phyloP scores from a whole-genome alignment of 495 filamentous ascomycete genomes.

The Neurospora sp. region DNA sequence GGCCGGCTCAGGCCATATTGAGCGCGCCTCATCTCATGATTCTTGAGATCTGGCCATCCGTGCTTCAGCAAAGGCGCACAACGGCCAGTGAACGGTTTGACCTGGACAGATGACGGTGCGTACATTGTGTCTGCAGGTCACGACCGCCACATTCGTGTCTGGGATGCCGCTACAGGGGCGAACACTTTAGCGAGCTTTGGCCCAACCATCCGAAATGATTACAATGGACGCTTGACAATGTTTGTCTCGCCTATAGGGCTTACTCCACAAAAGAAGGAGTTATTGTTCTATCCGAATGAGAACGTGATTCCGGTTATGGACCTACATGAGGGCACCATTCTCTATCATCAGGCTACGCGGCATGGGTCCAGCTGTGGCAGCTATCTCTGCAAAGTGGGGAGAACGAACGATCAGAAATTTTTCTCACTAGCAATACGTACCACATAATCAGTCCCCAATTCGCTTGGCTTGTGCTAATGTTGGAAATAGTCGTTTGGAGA shows the following conservation, averaged over 20 bases:
- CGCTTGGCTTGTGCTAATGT: neutral
- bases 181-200: slow-evolving; percentile 76
- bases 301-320: slow-evolving; percentile 69
- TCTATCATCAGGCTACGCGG: slow-evolving; percentile 57
- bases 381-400: slow-evolving; percentile 23
- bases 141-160: slow-evolving; percentile 73
- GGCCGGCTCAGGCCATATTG: slow-evolving; percentile 15
- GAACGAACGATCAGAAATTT: slow-evolving; percentile 39
- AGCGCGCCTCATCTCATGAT: slow-evolving; percentile 34
- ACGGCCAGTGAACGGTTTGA: slow-evolving; percentile 68
- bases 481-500: slow-evolving; percentile 52
- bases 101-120: slow-evolving; percentile 54
- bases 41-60: slow-evolving; percentile 35
- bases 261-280: slow-evolving; percentile 38
- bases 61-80: slow-evolving; percentile 54
- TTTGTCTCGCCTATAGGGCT: slow-evolving; percentile 46
- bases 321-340: slow-evolving; percentile 59
- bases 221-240: slow-evolving; percentile 45
- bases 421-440: slow-evolving; percentile 44
- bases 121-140: slow-evolving; percentile 71
- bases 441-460: neutral
- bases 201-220: slow-evolving; percentile 57
- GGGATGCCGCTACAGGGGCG: slow-evolving; percentile 67
- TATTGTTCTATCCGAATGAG: slow-evolving; percentile 51
- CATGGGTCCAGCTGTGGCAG: slow-evolving; percentile 42